phyloP scores from a whole-genome alignment of 2,329 filamentous ascomycete species.

The Cladophialophora immunda region DNA sequence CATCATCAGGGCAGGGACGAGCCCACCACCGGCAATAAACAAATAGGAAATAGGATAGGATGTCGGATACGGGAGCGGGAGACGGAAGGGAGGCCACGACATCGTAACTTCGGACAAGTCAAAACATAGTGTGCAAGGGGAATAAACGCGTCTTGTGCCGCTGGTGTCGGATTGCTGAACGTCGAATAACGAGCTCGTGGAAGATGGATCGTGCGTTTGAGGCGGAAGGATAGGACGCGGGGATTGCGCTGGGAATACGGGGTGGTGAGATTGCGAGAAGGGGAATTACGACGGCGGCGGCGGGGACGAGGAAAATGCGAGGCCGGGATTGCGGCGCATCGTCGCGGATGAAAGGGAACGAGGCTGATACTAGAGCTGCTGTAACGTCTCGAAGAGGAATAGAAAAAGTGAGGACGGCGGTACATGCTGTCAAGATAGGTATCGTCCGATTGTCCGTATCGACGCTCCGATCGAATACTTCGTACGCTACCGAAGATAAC shows the following conservation, averaged over 20 bases:
- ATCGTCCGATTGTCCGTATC: conserved; percentile 38
- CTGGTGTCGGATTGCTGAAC: background rate
- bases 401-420: conserved; percentile 24
- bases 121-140: background rate
- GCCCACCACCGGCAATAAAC: conserved; percentile 8
- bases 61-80: background rate
- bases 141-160: background rate
- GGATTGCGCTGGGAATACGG: conserved; percentile 1
- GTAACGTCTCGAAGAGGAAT: conserved; percentile 26
- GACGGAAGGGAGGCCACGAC: background rate
- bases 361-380: conserved; percentile 21
- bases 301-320: conserved; percentile 21
- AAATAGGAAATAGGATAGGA: background rate
- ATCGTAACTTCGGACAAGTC: background rate
- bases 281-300: conserved; percentile 16
- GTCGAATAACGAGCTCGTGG: conserved; percentile 6
- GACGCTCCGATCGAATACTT: conserved; percentile 35
- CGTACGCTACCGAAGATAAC: conserved; percentile 34
- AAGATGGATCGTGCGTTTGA: conserved; percentile 3
- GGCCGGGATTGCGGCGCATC: conserved; percentile 12
- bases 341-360: conserved; percentile 18
- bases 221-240: conserved; percentile 7
- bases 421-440: conserved; percentile 31
- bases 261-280: conserved; percentile 14
- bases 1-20: conserved; percentile 10